A percentile compares a stretch with the other conserved stretches of the same genome.
These are phyloP conservation scores for Spergularia marina DNA, from an alignment of 148 eudicot genomes.

Conservation along the genomic window DNA sequence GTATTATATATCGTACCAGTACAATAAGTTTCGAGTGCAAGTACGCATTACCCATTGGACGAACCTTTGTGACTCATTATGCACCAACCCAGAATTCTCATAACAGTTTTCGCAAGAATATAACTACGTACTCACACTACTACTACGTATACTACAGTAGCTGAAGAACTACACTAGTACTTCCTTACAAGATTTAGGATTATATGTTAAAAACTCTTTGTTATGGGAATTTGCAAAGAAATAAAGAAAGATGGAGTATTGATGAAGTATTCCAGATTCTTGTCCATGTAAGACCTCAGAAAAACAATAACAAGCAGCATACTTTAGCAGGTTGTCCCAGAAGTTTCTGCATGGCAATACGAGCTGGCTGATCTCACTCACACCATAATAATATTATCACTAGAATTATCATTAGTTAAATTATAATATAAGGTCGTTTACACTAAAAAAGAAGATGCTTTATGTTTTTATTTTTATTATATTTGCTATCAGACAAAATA, in stretches of 20 bases:
- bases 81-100: too few relatives aligned
- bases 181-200: neutral
- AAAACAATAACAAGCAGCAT: conserved; percentile 1
- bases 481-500: too few relatives aligned
- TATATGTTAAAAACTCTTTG: neutral
- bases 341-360: conserved; percentile 29
- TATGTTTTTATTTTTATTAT: neutral
- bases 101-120: too few relatives aligned
- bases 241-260: neutral
- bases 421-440: neutral
- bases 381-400: neutral
- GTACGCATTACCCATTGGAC: too few relatives aligned
- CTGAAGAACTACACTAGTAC: too few relatives aligned
- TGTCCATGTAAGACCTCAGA: neutral
- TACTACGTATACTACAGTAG: too few relatives aligned
- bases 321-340: neutral
- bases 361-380: conserved; percentile 20
- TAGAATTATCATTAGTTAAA: neutral
- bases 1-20: too few relatives aligned
- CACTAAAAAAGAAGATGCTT: conserved; percentile 22
- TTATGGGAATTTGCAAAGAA: neutral
- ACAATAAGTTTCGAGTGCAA: too few relatives aligned
- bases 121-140: too few relatives aligned
- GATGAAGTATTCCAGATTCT: conserved; percentile 5
- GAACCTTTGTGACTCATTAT: too few relatives aligned